phyloP scores from a whole-genome alignment of 257 asterid genomes.

The Cruciata laevipes region DNA sequence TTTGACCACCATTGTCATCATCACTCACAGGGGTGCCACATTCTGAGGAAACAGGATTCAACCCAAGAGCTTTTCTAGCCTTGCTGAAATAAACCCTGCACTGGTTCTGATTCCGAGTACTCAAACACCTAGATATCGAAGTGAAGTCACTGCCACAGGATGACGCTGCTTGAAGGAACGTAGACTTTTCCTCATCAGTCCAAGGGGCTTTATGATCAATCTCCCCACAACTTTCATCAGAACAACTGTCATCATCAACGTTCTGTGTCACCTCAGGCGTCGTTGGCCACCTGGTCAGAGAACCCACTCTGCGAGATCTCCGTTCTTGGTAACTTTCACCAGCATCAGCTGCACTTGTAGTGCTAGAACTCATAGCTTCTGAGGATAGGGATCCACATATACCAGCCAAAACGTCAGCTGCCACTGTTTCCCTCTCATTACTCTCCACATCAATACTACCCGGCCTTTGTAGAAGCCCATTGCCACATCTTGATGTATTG shows the following conservation, averaged over 20 bases:
- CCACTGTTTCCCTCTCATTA: slow-evolving; percentile 68
- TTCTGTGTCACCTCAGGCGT: slow-evolving; percentile 65
- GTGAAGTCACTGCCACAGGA: slow-evolving; percentile 69
- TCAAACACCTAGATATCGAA: slow-evolving; percentile 56
- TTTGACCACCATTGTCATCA: slow-evolving; percentile 50
- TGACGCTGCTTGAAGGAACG: slow-evolving; percentile 61
- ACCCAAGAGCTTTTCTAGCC: slow-evolving; percentile 72
- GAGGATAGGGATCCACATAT: slow-evolving; percentile 93
- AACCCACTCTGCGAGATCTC: slow-evolving; percentile 48
- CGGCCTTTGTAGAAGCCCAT: slow-evolving; percentile 36
- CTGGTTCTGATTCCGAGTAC: slow-evolving; percentile 70
- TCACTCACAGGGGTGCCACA: slow-evolving; percentile 30
- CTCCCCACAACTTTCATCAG: slow-evolving; percentile 93
- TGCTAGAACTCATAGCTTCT: slow-evolving; percentile 93
- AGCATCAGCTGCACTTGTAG: slow-evolving; percentile 75
- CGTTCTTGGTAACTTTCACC: slow-evolving; percentile 57
- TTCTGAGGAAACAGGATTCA: slow-evolving; percentile 43
- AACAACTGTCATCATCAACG: slow-evolving; percentile 66
- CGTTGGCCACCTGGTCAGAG: slow-evolving; percentile 42
- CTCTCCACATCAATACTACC: slow-evolving; percentile 45
- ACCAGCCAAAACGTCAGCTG: slow-evolving; percentile 97
- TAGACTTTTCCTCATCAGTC: slow-evolving; percentile 87
- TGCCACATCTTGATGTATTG: slow-evolving; percentile 34
- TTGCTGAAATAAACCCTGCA: slow-evolving; percentile 89
- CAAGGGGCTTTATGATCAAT: slow-evolving; percentile 59